A percentile compares a stretch with the other conserved stretches of the same genome.
Conservation (phyloP, 768 basidiomycete species). For the Pulveroboletus sp. region DNA sequence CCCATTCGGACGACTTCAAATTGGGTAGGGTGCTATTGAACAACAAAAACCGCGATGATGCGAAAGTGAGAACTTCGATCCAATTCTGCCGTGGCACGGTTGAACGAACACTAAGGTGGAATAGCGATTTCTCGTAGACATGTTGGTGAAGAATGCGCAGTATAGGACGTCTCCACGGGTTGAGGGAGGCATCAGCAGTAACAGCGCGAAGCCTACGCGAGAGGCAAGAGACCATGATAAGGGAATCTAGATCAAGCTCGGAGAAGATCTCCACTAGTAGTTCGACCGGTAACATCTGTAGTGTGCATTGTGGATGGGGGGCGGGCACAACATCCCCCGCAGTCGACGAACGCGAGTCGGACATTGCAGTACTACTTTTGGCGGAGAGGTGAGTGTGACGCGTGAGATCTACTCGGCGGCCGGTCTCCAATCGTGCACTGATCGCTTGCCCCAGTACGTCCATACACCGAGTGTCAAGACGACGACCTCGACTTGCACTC, state of each 20-base stretch:
- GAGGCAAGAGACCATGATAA: constrained; percentile 55
- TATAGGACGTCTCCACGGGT: constrained; percentile 75
- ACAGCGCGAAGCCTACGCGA: constrained; percentile 56
- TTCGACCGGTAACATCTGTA: constrained; percentile 67
- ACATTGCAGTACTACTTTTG: not conserved
- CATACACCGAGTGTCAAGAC: not conserved
- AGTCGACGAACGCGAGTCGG: not conserved
- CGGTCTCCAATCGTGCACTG: too few relatives aligned
- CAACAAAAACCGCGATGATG: constrained; percentile 56
- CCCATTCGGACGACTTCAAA: constrained; percentile 62
- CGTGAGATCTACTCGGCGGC: not conserved
- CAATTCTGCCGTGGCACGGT: constrained; percentile 74
- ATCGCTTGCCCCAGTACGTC: not conserved
- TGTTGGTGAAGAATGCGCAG: constrained; percentile 46
- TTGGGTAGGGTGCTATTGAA: constrained; percentile 68
- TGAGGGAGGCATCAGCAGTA: constrained; percentile 58
- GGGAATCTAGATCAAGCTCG: constrained; percentile 59
- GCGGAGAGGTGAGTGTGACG: too few relatives aligned
- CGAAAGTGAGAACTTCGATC: constrained; percentile 69
- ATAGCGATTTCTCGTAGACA: constrained; percentile 47
- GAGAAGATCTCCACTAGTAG: constrained; percentile 67
- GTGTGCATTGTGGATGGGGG: constrained; percentile 2
- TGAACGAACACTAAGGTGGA: constrained; percentile 55
- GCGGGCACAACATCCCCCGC: not conserved
- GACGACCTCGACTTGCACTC: not conserved